These are phyloP conservation scores for Auxenochlorella protothecoides DNA, from an alignment of 139 green algal genomes.

Conservation along the genomic window DNA sequence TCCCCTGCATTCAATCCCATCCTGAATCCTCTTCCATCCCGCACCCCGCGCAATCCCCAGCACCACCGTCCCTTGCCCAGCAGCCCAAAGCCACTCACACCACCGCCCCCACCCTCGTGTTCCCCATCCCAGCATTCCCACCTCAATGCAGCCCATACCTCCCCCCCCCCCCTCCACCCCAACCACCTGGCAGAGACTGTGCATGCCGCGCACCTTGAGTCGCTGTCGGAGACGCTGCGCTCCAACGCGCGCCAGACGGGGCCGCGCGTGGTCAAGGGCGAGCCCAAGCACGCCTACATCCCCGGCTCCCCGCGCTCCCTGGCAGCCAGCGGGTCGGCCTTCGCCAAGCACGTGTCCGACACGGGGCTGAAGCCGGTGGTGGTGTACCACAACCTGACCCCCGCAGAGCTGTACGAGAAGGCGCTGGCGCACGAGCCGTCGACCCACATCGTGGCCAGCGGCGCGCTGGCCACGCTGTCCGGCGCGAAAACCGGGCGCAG, in stretches of 20 bases:
- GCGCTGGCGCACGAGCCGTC: slow-evolving; percentile 51
- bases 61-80: no score
- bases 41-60: no score
- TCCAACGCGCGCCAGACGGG: slow-evolving; percentile 6
- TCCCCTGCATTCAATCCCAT: no score
- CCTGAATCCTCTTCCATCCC: no score
- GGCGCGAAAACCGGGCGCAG: slow-evolving; percentile 79
- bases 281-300: slow-evolving; percentile 13
- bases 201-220: neutral
- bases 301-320: slow-evolving; percentile 5
- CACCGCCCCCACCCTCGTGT: no score
- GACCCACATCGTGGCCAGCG: slow-evolving; percentile 45
- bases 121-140: no score
- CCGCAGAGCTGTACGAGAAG: slow-evolving; percentile 43
- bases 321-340: neutral
- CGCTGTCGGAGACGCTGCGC: slow-evolving; percentile 14
- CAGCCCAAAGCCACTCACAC: no score
- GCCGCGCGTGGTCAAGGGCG: neutral
- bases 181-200: neutral
- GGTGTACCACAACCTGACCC: slow-evolving; percentile 57
- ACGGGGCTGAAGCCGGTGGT: slow-evolving; percentile 48
- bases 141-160: neutral
- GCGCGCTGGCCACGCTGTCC: slow-evolving; percentile 61
- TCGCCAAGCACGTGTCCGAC: slow-evolving; percentile 35
- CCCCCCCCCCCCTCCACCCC: neutral